Base-by-base conservation (phyloP, 2,329 filamentous ascomycete genomes). In the Apiospora malaysiana region DNA sequence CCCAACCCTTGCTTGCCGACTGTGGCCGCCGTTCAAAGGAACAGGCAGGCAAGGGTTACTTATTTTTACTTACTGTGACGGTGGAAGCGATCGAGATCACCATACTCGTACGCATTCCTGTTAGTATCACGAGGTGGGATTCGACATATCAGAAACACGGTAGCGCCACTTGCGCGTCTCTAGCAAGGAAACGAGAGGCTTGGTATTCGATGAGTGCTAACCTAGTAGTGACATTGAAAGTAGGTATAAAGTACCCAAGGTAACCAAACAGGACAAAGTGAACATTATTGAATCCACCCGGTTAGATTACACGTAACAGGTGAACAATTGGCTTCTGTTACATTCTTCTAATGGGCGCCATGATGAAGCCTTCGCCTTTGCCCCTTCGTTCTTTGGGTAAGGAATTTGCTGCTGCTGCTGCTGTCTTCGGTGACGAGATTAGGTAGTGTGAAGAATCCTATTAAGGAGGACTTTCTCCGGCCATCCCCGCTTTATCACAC, bases 71-170 rank as follows among this genome's bases (percentile, higher is more conserved):
- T 32, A 32, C 32, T 32, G 32, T 32, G 32, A 18, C 25, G 21
- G 32, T 40, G 32, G 21, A 63, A 37, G 56, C 32, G 56, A 63
- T 63, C 56, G 56, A 63, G 56, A 63, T 63, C 32, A 63, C 40
- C 40, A 42, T 4, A 9, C 12, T 63, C 56, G 32, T 40, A 40
- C 32, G 21, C 51, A 43, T 32, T 56, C 32, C 32, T 56, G 25
- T 56, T 56, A 56, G 51, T 59, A 59, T 59, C 51, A 59, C 51
- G 51, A 59, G 51, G 27, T 59, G 51, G 51, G 25, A 37, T 59
- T 59, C 51, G 51, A 59, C 51, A 59, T 59, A 59, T 59, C 51
- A 59, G 51, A 59, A 59, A 59, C 51, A 37, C 27, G 27, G 51
- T 59, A 59, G 51, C 51, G 51, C 51, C 27, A 21, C 51, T 59